Base-by-base conservation (phyloP, 257 asterid genomes). In the Voacanga thouarsii region DNA sequence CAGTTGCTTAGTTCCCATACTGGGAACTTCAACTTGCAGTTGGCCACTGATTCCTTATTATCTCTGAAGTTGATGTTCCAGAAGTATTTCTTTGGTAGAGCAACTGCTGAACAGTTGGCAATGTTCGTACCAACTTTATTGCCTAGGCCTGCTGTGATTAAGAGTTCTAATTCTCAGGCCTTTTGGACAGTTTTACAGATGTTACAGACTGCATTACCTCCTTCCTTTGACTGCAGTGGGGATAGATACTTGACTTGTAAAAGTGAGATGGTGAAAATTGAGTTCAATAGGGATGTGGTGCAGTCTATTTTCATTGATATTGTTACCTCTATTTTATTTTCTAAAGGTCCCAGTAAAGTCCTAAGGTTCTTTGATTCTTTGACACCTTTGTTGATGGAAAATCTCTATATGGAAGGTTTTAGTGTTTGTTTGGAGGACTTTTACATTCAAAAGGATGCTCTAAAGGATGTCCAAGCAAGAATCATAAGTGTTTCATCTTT, bases 1-100 rank as follows among this genome's bases (percentile, higher is more conserved):
- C 99, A 96, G 73, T 76, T 96, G 60, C 93, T 96, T 73, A 96
- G 99, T 83, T 96, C 99, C 77, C 99, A 96, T 80, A 96, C 97
- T 11, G 99, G 99, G 63, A 93, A 92, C 85, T 96, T 96, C 85
- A 96, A 93, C 67, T 85, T 96, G 85, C 99, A 96, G 87, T 84
- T 96, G 77, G 88, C 91, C 61, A 86, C 88, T 45, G 99, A 96
- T 77, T 86, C 97, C 1, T 93, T 93, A 43, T 82, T 96, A 41
- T 92, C 99, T 4, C 89, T 92, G 16, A 96, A 90, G 72, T 53
- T 86, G 28, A 83, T 96, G 84, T 90, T 93, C 81, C 78, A 82
- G 74, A 92, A 77, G 75, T 78, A 72, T 72, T 87, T 88, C 79
- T 82, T 89, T 75, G 83, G 81, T 59, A 86, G 82, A 87, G 85